Conservation (phyloP, 2,329 filamentous ascomycete species). For the Fusarium sp. region DNA sequence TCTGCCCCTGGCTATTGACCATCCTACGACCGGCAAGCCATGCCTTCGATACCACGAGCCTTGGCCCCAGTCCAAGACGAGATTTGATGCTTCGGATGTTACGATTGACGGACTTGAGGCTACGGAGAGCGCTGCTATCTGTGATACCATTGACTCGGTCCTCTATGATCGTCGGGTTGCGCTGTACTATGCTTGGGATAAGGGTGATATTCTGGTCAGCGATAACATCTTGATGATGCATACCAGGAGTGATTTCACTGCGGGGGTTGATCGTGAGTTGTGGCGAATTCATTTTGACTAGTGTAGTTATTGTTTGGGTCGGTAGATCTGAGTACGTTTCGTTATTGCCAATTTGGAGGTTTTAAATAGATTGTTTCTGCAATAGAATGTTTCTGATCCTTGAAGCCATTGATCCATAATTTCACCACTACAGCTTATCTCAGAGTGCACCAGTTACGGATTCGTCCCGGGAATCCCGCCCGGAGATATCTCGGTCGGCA, state of each 20-base stretch:
- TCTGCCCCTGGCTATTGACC: constrained; percentile 58
- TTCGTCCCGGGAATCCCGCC: not conserved
- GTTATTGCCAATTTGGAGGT: not conserved
- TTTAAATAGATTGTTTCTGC: not conserved
- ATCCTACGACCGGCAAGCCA: constrained; percentile 58
- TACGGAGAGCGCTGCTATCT: constrained; percentile 51
- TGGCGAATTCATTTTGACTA: constrained; percentile 64
- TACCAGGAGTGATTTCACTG: constrained; percentile 59
- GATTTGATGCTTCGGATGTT: constrained; percentile 60
- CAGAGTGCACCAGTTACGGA: not conserved
- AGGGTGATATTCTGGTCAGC: constrained; percentile 65
- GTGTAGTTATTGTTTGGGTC: not conserved
- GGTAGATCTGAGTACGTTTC: not conserved
- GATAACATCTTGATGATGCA: constrained; percentile 65
- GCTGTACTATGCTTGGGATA: constrained; percentile 64
- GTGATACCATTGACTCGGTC: constrained; percentile 54
- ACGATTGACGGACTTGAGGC: constrained; percentile 53
- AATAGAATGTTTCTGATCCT: not conserved
- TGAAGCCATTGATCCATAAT: rapidly evolving
- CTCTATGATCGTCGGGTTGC: constrained; percentile 63
- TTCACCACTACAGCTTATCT: not conserved
- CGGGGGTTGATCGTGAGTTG: constrained; percentile 58
- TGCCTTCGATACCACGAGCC: constrained; percentile 68
- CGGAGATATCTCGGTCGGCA: constrained; percentile 1
- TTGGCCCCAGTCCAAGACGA: constrained; percentile 64